These are phyloP conservation scores for Toxoplasma gondii DNA, from an alignment of 169 alveolate species.

Conservation along the genomic window DNA sequence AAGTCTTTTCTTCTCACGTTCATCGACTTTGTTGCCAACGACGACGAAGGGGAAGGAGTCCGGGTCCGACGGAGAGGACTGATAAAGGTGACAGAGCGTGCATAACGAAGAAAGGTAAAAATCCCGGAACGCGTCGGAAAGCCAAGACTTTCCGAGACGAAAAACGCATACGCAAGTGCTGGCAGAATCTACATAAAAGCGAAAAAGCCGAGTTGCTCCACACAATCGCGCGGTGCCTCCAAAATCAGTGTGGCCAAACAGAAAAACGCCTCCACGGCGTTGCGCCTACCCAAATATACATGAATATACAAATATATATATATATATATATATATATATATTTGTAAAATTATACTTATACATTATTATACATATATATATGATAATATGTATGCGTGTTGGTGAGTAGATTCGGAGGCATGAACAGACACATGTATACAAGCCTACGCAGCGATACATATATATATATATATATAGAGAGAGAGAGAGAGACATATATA, in stretches of 20 bases:
- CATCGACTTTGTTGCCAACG: slow-evolving; percentile 97
- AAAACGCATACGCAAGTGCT: too few relatives aligned
- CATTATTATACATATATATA: background rate
- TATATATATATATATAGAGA: background rate
- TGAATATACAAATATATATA: background rate
- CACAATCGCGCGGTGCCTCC: too few relatives aligned
- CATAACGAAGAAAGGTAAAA: background rate
- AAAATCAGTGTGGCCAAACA: too few relatives aligned
- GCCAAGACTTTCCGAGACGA: too few relatives aligned
- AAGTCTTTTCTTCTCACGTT: slow-evolving; percentile 65
- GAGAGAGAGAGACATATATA: too few relatives aligned
- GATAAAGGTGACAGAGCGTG: background rate
- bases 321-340: background rate
- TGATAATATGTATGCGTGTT: background rate
- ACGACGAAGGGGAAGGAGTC: slow-evolving; percentile 96
- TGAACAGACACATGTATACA: background rate
- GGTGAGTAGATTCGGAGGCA: background rate
- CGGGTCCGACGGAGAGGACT: slow-evolving; percentile 91
- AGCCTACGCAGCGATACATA: background rate
- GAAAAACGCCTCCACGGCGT: too few relatives aligned
- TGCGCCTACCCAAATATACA: too few relatives aligned
- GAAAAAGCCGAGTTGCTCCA: too few relatives aligned
- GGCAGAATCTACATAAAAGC: too few relatives aligned
- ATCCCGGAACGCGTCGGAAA: too few relatives aligned
- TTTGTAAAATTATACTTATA: background rate